These are phyloP conservation scores for Cordyceps sp. DNA, from an alignment of 2,329 filamentous ascomycete genomes.

Conservation along the genomic window DNA sequence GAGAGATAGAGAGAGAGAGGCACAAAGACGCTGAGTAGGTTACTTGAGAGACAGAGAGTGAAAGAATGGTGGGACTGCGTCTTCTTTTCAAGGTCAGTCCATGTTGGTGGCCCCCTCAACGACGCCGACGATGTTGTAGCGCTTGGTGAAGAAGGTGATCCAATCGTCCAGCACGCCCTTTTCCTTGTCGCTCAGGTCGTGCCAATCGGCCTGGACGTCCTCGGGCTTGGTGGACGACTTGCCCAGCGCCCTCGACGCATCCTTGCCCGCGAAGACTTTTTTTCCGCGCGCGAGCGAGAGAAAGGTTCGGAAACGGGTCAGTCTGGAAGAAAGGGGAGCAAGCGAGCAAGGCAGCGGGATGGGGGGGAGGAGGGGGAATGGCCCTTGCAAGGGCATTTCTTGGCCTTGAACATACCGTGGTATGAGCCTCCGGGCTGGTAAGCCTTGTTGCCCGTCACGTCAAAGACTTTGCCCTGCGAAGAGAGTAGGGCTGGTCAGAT, in stretches of 20 bases:
- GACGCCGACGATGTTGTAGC: slow-evolving; percentile 76
- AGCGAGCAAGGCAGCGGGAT: too few relatives aligned
- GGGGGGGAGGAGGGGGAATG: too few relatives aligned
- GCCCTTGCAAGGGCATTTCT: too few relatives aligned
- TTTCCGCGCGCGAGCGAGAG: neutral
- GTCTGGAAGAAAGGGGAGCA: neutral
- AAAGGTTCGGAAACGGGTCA: too few relatives aligned
- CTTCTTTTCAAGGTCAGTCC: too few relatives aligned
- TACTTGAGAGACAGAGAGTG: too few relatives aligned
- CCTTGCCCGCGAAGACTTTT: slow-evolving; percentile 86
- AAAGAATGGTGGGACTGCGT: neutral
- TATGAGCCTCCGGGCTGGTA: slow-evolving; percentile 77
- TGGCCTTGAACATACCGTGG: slow-evolving; percentile 63
- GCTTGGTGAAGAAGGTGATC: slow-evolving; percentile 91
- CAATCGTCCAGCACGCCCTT: slow-evolving; percentile 78
- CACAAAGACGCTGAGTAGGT: too few relatives aligned
- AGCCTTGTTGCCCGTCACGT: slow-evolving; percentile 77
- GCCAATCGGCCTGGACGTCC: slow-evolving; percentile 71
- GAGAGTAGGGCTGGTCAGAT: slow-evolving; percentile 1
- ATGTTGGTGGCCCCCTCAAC: slow-evolving; percentile 45
- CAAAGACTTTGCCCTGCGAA: slow-evolving; percentile 72
- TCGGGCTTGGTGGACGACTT: slow-evolving; percentile 74
- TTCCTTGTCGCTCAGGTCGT: slow-evolving; percentile 69
- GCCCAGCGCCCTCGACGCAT: slow-evolving; percentile 81
- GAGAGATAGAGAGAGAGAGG: too few relatives aligned